Evolutionary conservation across 805 yeast genomes (phyloP).

Genomic region (Candida xyloterini): DNA sequence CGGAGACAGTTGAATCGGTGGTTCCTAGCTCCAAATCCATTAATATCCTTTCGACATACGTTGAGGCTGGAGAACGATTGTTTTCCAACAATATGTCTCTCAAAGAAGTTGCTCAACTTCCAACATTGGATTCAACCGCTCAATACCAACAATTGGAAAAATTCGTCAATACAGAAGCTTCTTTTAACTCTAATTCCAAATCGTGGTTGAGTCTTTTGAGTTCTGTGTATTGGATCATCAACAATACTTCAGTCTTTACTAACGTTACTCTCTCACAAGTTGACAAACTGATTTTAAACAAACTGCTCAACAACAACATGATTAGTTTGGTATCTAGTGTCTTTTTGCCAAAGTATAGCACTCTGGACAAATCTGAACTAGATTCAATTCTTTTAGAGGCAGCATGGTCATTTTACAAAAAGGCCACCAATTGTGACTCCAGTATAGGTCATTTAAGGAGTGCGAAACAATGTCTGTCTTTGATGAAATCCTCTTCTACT

Average conservation of each 20-base stretch:
- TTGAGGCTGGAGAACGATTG: conserved; percentile 30
- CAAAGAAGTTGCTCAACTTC: conserved; percentile 23
- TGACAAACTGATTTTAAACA: conserved; percentile 22
- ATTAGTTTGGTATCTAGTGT: conserved; percentile 17
- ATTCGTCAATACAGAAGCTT: conserved; percentile 27
- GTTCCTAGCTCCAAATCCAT: conserved; percentile 19
- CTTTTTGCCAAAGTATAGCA: conserved; percentile 21
- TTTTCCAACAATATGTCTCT: conserved; percentile 27
- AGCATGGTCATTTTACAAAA: conserved; percentile 28
- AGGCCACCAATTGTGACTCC: conserved; percentile 30
- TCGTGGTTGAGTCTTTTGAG: conserved; percentile 27
- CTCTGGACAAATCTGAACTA: conserved; percentile 12
- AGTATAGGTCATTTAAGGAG: conserved; percentile 27
- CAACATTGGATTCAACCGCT: conserved; percentile 11
- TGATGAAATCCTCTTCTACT: conserved; percentile 6
- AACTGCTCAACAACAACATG: conserved; percentile 22
- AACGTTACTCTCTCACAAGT: conserved; percentile 21
- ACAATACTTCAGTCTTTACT: conserved; percentile 26
- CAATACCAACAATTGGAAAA: conserved; percentile 27
- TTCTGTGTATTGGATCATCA: conserved; percentile 30
- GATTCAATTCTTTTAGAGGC: conserved; percentile 14
- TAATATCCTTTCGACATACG: conserved; percentile 16
- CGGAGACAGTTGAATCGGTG: conserved; percentile 3
- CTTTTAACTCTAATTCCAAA: conserved; percentile 14
- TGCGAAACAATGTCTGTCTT: conserved; percentile 19